These are phyloP conservation scores for Hyaloraphidium curvatum DNA, from an alignment of 192 early-diverging fungal genomes.

Conservation along the genomic window DNA sequence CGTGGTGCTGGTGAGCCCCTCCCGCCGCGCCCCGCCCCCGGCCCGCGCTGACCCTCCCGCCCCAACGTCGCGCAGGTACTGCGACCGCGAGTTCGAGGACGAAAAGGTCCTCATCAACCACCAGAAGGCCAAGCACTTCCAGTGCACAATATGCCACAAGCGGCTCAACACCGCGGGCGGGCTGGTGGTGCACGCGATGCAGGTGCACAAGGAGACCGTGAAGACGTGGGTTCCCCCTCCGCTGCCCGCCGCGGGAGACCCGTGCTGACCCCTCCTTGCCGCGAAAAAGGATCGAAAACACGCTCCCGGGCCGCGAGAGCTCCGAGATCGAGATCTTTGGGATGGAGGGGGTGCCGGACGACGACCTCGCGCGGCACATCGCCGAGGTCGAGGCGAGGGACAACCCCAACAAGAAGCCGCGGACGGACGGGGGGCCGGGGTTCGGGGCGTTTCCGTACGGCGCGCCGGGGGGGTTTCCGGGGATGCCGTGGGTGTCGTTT, in stretches of 20 bases:
- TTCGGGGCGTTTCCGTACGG: constrained; percentile 12
- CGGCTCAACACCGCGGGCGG: constrained; percentile 76
- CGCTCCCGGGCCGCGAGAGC: constrained; percentile 60
- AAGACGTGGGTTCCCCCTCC: constrained; percentile 33
- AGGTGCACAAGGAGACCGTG: constrained; percentile 84
- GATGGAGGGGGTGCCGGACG: constrained; percentile 74
- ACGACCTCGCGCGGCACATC: constrained; percentile 52
- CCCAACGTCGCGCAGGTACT: constrained; percentile 55
- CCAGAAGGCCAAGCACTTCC: constrained; percentile 87
- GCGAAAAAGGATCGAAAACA: constrained; percentile 26
- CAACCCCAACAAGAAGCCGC: constrained; percentile 5
- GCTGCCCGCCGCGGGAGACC: not conserved
- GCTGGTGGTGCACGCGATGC: constrained; percentile 69
- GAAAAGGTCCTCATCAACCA: constrained; percentile 84
- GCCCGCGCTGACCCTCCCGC: not conserved
- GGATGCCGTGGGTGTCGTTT: constrained; percentile 2
- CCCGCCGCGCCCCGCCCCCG: not conserved
- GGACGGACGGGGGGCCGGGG: constrained; percentile 7
- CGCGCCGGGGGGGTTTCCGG: constrained; percentile 15
- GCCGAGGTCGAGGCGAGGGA: constrained; percentile 12
- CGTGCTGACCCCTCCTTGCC: not conserved
- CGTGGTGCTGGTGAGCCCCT: constrained; percentile 51
- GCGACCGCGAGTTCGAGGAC: constrained; percentile 87
- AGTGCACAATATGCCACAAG: constrained; percentile 67
- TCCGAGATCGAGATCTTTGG: constrained; percentile 89